Evolutionary conservation across 257 asterid species (phyloP), one percentile per base, ranked within the genome.

Genomic region (Ocimum tenuiflorum): DNA sequence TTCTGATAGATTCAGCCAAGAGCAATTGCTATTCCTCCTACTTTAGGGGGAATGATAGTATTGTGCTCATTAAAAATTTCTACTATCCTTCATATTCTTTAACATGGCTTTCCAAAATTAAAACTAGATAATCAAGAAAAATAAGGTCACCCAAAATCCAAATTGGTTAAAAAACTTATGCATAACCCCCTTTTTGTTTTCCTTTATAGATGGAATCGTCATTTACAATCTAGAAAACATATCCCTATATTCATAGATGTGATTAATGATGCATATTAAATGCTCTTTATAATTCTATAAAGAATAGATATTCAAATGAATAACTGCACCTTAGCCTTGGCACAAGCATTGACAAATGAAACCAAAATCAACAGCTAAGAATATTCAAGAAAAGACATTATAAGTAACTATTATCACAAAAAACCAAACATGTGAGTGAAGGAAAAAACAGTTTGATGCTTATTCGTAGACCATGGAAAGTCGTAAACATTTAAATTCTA

Each of bases 401-500:
- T 14, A 35, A 3, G 45, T 1, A 11, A 29, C 6, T 49, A 33
- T 35, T 49, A 36, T 50, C 6, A 39, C 35, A 35, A 58, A 41
- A 19, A 51, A 41, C 41, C 53, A 38, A 3, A 8, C 50, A 59
- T 15, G 33, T 50, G 45, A 29, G 60, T 12, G 15, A 31, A 55
- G n/a, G 60, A 7, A 31, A 56, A 43, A 62, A 11, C 38, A 71
- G 20, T 27, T 73, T n/a, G 68, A 48, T 23, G 59, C 42, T 50
- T 53, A 31, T 51, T 67, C 69, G 55, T 36, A 64, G 15, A 38
- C 46, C 29, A 27, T 24, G 20, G 58, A 36, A 43, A 52, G 23
- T 65, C 48, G 65, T 38, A 43, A 58, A 42, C 47, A 29, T 19
- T 1, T 12, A 20, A n/a, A 57, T 48, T 42, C 13, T 55, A 9